These are phyloP conservation scores for Amanita fuliginea DNA, from an alignment of 768 basidiomycete genomes.

Conservation along the genomic window DNA sequence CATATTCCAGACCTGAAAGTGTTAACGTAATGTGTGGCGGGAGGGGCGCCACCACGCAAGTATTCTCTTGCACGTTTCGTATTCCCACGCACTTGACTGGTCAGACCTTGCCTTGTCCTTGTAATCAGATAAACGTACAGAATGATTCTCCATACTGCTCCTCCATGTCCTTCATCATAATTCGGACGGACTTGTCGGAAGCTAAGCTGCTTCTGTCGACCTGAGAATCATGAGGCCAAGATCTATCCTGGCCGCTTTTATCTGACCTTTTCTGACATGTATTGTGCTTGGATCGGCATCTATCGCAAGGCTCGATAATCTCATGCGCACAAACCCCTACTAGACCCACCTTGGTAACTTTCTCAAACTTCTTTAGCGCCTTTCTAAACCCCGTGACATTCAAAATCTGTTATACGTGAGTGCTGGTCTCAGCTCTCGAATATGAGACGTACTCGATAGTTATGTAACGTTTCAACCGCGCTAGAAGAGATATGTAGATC, in stretches of 20 bases:
- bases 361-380: constrained; percentile 79
- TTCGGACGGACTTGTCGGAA: constrained; percentile 44
- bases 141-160: constrained; percentile 67
- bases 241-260: neutral
- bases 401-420: constrained; percentile 39
- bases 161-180: constrained; percentile 70
- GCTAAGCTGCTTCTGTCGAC: constrained; percentile 61
- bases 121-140: constrained; percentile 32
- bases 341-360: constrained; percentile 48
- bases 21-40: constrained; percentile 57
- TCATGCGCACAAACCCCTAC: neutral
- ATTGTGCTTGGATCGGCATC: constrained; percentile 64
- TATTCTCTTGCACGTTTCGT: constrained; percentile 62
- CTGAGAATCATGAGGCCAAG: constrained; percentile 20
- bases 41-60: constrained; percentile 41
- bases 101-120: neutral
- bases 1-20: constrained; percentile 66
- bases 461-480: constrained; percentile 74
- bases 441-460: constrained; percentile 59
- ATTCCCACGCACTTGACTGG: constrained; percentile 47
- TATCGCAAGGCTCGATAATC: constrained; percentile 13
- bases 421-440: neutral
- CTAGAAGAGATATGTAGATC: constrained; percentile 21
- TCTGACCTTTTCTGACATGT: constrained; percentile 68
- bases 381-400: constrained; percentile 89